Evolutionary conservation across 352 stramenopile genomes (phyloP).

Genomic region (Phytophthora idaei): DNA sequence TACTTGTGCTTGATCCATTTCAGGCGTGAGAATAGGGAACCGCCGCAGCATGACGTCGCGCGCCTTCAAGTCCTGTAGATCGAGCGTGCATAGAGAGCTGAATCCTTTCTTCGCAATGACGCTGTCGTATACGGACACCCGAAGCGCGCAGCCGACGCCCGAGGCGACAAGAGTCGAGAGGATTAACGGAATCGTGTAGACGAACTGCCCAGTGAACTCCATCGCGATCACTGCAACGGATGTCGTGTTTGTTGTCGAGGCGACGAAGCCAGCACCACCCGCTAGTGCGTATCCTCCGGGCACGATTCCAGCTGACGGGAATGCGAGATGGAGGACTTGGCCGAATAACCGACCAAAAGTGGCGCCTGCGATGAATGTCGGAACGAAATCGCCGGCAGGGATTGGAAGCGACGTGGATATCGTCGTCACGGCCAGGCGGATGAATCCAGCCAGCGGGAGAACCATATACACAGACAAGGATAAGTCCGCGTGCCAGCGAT

Average conservation of each 20-base stretch:
- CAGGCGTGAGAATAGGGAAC: conserved; percentile 46
- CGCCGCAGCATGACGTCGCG: conserved; percentile 61
- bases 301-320: conserved; percentile 44
- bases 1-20: conserved; percentile 43
- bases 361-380: conserved; percentile 64
- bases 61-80: conserved; percentile 48
- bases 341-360: conserved; percentile 63
- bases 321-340: conserved; percentile 44
- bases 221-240: conserved; percentile 79
- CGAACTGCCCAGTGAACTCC: conserved; percentile 75
- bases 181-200: conserved; percentile 69
- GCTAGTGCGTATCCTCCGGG: conserved; percentile 73
- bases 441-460: conserved; percentile 41
- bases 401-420: conserved; percentile 61
- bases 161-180: conserved; percentile 58
- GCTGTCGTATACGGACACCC: conserved; percentile 69
- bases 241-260: conserved; percentile 64
- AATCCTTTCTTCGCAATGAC: conserved; percentile 61
- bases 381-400: conserved; percentile 67
- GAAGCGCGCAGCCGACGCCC: conserved; percentile 53
- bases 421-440: conserved; percentile 42
- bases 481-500: conserved; percentile 38
- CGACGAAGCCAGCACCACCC: conserved; percentile 66
- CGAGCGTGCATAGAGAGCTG: conserved; percentile 56
- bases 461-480: conserved; percentile 39